Conservation (phyloP, 164 flowering plant genomes). For the Aristolochia contorta region DNA sequence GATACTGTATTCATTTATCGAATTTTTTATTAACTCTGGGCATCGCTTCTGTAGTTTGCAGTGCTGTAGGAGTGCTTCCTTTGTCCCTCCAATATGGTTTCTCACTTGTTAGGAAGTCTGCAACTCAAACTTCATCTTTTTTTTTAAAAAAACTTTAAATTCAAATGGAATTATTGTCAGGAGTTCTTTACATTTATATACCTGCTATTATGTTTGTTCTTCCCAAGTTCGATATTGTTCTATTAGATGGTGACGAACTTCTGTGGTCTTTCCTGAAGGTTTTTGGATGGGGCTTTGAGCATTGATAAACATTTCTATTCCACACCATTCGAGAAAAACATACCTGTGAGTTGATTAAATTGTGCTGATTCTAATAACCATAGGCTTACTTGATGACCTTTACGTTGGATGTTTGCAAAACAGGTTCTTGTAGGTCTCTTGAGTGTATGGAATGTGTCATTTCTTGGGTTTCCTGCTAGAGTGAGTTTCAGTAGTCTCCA, state of each 20-base stretch:
- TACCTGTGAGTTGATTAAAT: constrained; percentile 54
- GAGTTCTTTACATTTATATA: background rate
- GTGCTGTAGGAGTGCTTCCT: constrained; percentile 96
- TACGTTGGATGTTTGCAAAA: background rate
- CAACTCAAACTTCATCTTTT: background rate
- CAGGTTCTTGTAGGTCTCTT: constrained; percentile 91
- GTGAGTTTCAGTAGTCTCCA: constrained; percentile 33
- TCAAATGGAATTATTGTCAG: background rate
- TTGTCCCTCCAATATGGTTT: constrained; percentile 95
- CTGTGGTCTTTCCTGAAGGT: constrained; percentile 31
- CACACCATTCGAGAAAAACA: constrained; percentile 66
- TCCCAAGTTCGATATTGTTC: constrained; percentile 1
- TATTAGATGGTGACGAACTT: background rate
- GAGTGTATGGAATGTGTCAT: constrained; percentile 94
- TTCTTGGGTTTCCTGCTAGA: constrained; percentile 91
- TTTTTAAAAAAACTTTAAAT: background rate
- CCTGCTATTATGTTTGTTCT: background rate
- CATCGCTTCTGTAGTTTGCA: constrained; percentile 66
- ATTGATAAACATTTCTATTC: constrained; percentile 77
- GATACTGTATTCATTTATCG: background rate
- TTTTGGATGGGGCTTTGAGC: constrained; percentile 85
- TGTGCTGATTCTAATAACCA: too few species aligned
- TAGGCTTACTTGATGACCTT: too few species aligned
- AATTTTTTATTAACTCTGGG: constrained; percentile 6
- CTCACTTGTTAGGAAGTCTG: constrained; percentile 76